These are phyloP conservation scores for Coelastrella sp. DNA, from an alignment of 139 green algal species.

Conservation along the genomic window DNA sequence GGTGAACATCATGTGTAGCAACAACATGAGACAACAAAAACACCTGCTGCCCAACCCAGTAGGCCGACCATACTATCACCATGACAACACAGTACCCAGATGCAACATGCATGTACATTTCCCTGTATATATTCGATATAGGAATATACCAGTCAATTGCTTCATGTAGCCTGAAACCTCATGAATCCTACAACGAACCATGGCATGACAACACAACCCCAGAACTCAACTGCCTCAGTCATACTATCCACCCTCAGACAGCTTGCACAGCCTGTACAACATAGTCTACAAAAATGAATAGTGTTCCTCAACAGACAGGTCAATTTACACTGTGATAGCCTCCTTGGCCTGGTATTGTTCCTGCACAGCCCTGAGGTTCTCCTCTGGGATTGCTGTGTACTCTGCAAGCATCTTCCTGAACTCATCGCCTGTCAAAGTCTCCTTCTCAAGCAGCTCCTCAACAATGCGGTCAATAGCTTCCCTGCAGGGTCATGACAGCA, in stretches of 20 bases:
- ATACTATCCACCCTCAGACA: not conserved
- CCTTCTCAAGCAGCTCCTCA: slow-evolving; percentile 95
- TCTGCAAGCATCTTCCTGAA: slow-evolving; percentile 93
- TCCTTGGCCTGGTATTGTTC: slow-evolving; percentile 25
- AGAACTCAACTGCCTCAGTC: no score
- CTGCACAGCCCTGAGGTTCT: slow-evolving; percentile 77
- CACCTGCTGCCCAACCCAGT: no score
- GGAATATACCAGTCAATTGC: no score
- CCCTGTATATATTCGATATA: no score
- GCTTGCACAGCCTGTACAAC: not conserved
- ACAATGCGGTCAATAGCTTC: slow-evolving; percentile 95
- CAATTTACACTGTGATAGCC: not conserved
- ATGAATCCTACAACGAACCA: no score
- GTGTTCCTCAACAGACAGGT: not conserved
- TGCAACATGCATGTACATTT: no score
- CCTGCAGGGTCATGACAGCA: slow-evolving; percentile 41
- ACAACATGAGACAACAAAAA: no score
- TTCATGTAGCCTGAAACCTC: no score
- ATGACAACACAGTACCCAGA: no score
- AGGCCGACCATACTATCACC: no score
- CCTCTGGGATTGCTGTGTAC: slow-evolving; percentile 91
- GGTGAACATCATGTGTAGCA: no score
- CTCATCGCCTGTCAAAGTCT: slow-evolving; percentile 93
- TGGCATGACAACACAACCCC: no score
- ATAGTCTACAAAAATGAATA: not conserved